Evolutionary conservation across 257 asterid species (phyloP).

Genomic region (Salvia splendens): DNA sequence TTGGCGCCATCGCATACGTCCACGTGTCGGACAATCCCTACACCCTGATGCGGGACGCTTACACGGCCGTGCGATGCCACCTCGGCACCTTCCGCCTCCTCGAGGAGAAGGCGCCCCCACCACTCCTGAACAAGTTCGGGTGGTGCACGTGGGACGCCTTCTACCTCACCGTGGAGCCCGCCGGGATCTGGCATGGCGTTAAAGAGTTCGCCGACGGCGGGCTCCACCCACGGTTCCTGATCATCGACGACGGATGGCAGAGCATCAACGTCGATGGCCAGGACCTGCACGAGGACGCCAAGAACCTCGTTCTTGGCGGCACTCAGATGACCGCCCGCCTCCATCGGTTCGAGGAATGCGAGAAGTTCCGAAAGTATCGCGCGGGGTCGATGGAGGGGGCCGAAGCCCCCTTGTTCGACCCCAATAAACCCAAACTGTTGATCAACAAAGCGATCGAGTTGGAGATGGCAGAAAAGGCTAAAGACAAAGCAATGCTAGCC

Average conservation of each 20-base stretch:
- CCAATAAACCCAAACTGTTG: constrained; percentile 60
- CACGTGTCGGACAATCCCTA: constrained; percentile 71
- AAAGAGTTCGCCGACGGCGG: constrained; percentile 61
- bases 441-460: constrained; percentile 74
- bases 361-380: constrained; percentile 55
- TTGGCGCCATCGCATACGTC: constrained; percentile 52
- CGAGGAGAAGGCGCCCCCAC: constrained; percentile 68
- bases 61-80: constrained; percentile 59
- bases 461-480: constrained; percentile 63
- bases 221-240: constrained; percentile 56
- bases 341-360: constrained; percentile 64
- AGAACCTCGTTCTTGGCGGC: constrained; percentile 64
- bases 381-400: constrained; percentile 51
- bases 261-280: constrained; percentile 54
- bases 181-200: constrained; percentile 56
- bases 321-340: constrained; percentile 76
- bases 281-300: constrained; percentile 49
- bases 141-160: constrained; percentile 80
- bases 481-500: constrained; percentile 49
- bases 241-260: constrained; percentile 86
- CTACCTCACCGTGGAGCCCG: constrained; percentile 59
- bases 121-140: constrained; percentile 59
- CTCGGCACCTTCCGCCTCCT: constrained; percentile 63
- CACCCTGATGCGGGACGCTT: constrained; percentile 69
- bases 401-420: constrained; percentile 47